Conservation (phyloP, 148 eudicot genomes). For the Rhododendron mucronatum region DNA sequence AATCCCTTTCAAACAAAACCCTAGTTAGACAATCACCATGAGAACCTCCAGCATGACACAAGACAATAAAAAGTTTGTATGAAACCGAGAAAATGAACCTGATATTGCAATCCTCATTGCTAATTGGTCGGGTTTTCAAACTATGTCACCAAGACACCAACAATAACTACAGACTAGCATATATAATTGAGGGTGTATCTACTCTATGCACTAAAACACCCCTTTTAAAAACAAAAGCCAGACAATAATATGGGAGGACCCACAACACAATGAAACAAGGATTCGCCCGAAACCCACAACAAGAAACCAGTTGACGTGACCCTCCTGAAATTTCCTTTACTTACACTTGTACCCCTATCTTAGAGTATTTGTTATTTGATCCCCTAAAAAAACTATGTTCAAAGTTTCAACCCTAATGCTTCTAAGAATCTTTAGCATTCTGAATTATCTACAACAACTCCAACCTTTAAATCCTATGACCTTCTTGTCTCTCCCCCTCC, state of each 20-base stretch:
- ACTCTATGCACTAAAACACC: neutral
- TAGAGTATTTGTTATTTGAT: neutral
- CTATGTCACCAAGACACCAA: neutral
- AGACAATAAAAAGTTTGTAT: neutral
- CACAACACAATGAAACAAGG: neutral
- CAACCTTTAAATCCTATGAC: neutral
- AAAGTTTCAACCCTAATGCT: too few relatives aligned
- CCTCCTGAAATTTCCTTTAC: neutral
- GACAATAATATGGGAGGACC: neutral
- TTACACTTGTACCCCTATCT: neutral
- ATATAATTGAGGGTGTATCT: neutral
- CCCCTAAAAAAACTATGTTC: neutral
- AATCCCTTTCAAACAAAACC: conserved; percentile 46
- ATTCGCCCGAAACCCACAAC: neutral
- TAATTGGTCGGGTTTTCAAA: neutral
- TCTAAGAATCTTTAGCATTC: too few relatives aligned
- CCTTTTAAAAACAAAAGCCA: neutral
- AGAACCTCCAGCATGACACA: neutral
- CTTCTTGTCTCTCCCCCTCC: neutral
- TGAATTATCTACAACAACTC: neutral
- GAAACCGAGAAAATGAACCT: neutral
- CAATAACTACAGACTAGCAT: neutral
- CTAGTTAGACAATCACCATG: conserved; percentile 11
- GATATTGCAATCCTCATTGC: neutral
- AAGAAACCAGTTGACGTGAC: neutral